A percentile compares a stretch with the other conserved stretches of the same genome.
Conservation (phyloP, 1,284 basidiomycete species). For the Cryptococcus neoformans region DNA sequence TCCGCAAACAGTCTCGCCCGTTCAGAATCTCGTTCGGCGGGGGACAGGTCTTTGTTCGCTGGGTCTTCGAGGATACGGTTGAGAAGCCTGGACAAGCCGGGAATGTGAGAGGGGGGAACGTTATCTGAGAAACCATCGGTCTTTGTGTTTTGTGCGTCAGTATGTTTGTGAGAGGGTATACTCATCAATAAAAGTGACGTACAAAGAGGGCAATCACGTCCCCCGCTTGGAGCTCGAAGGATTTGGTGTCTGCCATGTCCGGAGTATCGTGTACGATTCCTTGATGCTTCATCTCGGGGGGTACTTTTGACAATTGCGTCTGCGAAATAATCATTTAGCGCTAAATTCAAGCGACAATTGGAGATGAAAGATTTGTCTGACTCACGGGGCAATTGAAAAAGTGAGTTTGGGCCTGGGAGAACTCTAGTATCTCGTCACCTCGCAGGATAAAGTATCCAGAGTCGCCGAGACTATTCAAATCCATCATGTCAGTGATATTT, state of each 20-base stretch:
- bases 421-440: constrained; percentile 34
- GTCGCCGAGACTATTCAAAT: constrained; percentile 43
- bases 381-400: constrained; percentile 46
- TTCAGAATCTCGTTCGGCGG: constrained; percentile 33
- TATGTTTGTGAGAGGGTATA: no score
- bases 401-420: constrained; percentile 44
- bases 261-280: constrained; percentile 36
- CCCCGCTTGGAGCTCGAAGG: constrained; percentile 40
- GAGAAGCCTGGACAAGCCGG: constrained; percentile 26
- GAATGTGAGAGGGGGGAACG: constrained; percentile 47
- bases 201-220: neutral
- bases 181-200: no score
- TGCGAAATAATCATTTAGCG: constrained; percentile 21
- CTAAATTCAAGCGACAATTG: neutral
- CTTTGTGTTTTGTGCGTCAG: constrained; percentile 11
- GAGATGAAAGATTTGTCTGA: neutral
- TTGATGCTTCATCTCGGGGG: constrained; percentile 13
- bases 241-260: constrained; percentile 32
- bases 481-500: neutral
- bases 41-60: constrained; percentile 32
- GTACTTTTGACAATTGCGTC: constrained; percentile 34
- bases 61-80: constrained; percentile 29
- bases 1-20: constrained; percentile 48
- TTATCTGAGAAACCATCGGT: constrained; percentile 59
- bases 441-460: constrained; percentile 47